Base-by-base conservation (phyloP, 352 stramenopile genomes). In the Pythium rishiriense region DNA sequence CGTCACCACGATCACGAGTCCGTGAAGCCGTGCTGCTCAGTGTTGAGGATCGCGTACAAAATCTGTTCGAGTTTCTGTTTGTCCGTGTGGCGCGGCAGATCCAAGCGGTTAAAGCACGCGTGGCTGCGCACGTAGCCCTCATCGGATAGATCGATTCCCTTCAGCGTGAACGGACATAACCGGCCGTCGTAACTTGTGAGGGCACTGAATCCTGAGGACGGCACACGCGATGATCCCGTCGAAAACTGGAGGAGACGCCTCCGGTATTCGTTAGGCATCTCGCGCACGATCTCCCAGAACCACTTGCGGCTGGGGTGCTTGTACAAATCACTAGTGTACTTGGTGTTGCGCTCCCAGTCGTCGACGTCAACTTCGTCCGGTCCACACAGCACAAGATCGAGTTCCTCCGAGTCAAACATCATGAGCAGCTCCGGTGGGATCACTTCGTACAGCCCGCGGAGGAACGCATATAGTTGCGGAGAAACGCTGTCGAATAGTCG, bases 351-450 rank as follows among this genome's bases (percentile, higher is more conserved):
- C 65, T 84, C 80, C 93, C 93, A 98, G 69, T 98, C 93, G 14
- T 91, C 73, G 28, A 98, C 88, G 57, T 97, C 81, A 57, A 98
- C 93, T 59, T 81, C 73, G 10, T 92, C 90, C 48, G 97, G 58
- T 25, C 93, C 93, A 64, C 88, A 97, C 65, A 98, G 83, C 11
- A 98, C 67, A 17, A 97, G 66, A 64, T 98, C 91, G 3, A 98
- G 72, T 70, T 98, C 91, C 74, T 97, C 89, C 64, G 91, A 92
- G 69, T 98, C 93, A 76, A 98, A 98, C 26, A 97, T 77, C 9
- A 85, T 82, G 21, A 98, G 68, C 14, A 97, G 61, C 14, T 88
- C 74, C 39, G 91, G 76, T 5, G 93, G 92, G 46, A 98, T 85
- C 9, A 98, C 63, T 31, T 73, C 90, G 73, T 96, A 97, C 62